phyloP scores from a whole-genome alignment of 345 rosid species.

The Schrenkiella parvula region DNA sequence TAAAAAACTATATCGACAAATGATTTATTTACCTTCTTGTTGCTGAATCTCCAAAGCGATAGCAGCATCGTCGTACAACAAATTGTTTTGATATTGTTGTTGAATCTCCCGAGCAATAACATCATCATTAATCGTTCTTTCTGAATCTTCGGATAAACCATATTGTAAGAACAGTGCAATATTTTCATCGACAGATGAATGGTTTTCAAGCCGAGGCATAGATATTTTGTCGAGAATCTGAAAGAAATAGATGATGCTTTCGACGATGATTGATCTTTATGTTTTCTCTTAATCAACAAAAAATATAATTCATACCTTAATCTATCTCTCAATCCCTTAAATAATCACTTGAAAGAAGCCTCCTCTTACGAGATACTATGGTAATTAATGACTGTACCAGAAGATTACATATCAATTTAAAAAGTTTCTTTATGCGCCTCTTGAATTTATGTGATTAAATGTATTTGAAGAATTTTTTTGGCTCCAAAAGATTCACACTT shows the following conservation, averaged over 20 bases:
- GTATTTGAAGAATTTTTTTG: background rate
- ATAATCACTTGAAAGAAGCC: background rate
- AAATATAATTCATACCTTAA: background rate
- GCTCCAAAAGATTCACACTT: background rate
- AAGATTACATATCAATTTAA: background rate
- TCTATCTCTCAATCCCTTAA: background rate
- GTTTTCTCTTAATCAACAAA: background rate
- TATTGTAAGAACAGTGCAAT: constrained; percentile 20
- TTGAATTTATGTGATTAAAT: background rate
- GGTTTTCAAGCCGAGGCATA: constrained; percentile 13
- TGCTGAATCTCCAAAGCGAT: constrained; percentile 16
- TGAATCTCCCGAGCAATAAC: constrained; percentile 17
- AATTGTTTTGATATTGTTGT: background rate
- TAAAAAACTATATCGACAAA: background rate
- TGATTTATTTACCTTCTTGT: constrained; percentile 21
- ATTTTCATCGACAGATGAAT: constrained; percentile 5
- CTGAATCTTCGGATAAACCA: constrained; percentile 8
- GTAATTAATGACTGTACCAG: background rate
- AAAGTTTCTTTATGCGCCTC: background rate
- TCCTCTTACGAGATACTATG: background rate
- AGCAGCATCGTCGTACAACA: background rate
- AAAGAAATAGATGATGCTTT: background rate
- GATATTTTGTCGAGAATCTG: background rate
- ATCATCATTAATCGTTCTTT: constrained; percentile 6
- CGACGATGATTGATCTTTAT: background rate